Conservation (phyloP, 805 yeast species). For the Pichia sporocuriosa region DNA sequence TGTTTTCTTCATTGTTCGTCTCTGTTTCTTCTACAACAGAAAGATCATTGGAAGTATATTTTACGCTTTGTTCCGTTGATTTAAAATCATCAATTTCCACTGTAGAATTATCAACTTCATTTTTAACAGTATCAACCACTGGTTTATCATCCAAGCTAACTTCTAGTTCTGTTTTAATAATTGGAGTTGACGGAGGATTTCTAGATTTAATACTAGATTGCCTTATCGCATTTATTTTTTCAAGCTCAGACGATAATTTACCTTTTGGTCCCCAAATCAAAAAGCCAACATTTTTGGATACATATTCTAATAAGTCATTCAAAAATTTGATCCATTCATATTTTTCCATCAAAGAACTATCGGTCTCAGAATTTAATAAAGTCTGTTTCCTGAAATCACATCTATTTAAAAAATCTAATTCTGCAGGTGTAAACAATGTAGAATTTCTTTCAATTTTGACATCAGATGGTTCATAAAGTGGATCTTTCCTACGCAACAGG, state of each 20-base stretch:
- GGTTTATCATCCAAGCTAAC: too few species aligned
- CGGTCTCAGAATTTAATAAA: constrained; percentile 41
- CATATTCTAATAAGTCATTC: constrained; percentile 71
- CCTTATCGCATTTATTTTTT: constrained; percentile 6
- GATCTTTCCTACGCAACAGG: constrained; percentile 34
- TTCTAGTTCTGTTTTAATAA: too few species aligned
- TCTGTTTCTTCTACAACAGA: not conserved
- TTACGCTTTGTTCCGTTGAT: too few species aligned
- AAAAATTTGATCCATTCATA: constrained; percentile 86
- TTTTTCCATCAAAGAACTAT: constrained; percentile 52
- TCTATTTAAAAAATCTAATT: constrained; percentile 67
- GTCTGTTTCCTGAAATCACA: constrained; percentile 66
- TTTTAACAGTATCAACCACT: too few species aligned
- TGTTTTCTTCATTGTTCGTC: not conserved
- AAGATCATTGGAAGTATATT: not conserved
- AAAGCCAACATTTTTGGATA: constrained; percentile 64
- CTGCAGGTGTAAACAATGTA: constrained; percentile 58
- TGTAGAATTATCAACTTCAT: too few species aligned
- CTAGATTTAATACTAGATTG: not conserved
- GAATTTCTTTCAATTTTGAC: constrained; percentile 25
- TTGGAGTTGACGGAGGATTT: not conserved
- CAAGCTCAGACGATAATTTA: constrained; percentile 24
- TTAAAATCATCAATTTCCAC: too few species aligned
- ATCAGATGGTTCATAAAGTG: constrained; percentile 15
- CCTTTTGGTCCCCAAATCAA: constrained; percentile 58